Evolutionary conservation across 305 asterid genomes (phyloP).

Genomic region (Coffea humblotiana): DNA sequence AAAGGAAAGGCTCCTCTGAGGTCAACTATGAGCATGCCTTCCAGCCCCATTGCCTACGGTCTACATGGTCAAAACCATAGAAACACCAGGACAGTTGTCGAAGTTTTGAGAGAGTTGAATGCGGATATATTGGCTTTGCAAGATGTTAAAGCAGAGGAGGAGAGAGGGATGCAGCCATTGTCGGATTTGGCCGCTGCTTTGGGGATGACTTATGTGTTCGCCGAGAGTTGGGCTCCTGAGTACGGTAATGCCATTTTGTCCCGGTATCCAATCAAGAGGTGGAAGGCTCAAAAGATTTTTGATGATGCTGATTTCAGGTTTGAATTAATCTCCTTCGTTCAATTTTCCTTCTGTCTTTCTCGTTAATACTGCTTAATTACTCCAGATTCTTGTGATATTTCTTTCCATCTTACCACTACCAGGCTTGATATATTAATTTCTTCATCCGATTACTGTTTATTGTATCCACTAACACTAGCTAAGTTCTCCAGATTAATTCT

Average conservation of each 20-base stretch:
- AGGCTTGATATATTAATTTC: no score
- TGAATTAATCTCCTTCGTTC: neutral
- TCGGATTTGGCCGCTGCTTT: slow-evolving; percentile 83
- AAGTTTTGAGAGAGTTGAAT: slow-evolving; percentile 70
- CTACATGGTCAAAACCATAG: slow-evolving; percentile 18
- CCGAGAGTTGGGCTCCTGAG: slow-evolving; percentile 99
- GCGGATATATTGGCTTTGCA: slow-evolving; percentile 87
- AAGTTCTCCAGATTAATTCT: no score
- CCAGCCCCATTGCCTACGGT: slow-evolving; percentile 7
- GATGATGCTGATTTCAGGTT: slow-evolving; percentile 90
- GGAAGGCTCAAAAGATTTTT: slow-evolving; percentile 77
- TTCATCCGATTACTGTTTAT: no score
- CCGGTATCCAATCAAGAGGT: slow-evolving; percentile 79
- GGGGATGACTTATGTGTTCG: slow-evolving; percentile 91
- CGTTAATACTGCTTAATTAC: neutral
- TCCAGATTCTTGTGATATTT: neutral
- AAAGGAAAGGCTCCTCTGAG: slow-evolving; percentile 64
- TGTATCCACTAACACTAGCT: no score
- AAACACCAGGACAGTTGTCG: slow-evolving; percentile 50
- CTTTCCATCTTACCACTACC: neutral
- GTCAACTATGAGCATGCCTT: slow-evolving; percentile 34
- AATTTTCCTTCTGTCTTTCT: neutral
- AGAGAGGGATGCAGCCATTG: slow-evolving; percentile 80
- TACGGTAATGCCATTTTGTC: slow-evolving; percentile 90
- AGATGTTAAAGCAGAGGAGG: slow-evolving; percentile 96